Evolutionary conservation across 2,329 filamentous ascomycete genomes (phyloP), one percentile per base, ranked within the genome.

Genomic region (Hymenotorrendiella dingleyae): DNA sequence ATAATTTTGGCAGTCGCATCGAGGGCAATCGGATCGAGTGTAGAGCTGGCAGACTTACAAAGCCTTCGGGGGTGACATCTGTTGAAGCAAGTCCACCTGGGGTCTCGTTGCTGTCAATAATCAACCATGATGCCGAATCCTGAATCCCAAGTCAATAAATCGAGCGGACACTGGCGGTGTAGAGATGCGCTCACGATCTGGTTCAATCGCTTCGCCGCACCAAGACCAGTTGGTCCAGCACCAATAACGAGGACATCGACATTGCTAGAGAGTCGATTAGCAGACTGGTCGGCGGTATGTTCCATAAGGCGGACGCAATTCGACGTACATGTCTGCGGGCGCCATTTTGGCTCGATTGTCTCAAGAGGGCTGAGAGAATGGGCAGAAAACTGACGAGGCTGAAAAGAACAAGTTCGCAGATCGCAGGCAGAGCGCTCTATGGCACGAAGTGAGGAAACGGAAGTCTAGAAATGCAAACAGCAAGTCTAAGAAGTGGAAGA

Each of bases 191-290:
- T 50, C 45, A 97, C 93, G 63, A 96, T 82, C 71, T 98, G 93
- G 70, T 97, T 85, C 55, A 98, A 80, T 65, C 93, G 87, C 77
- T 98, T 98, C 60, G 93, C 93, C 65, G 93, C 93, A 76, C 93
- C 93, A 58, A 97, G 80, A 70, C 93, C 93, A 63, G 93, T 97
- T 60, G 93, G 93, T 64, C 93, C 93, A 70, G 91, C 91, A 64
- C 93, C 93, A 73, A 97, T 96, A 68, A 98, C 82, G 64, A 98
- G 87, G 58, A 98, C 85, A 71, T 98, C 93, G 66, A 97, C 88
- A 62, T 88, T 83, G 67, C 89, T 67, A 11, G 37, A 41, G 59
- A 22, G 6, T 26, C 17, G 12, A 38, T 34, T 34, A 34, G 30
- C 17, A 3, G 9, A 10, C 11, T 32, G 4, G n/a, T 11, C 6